Evolutionary conservation across 1,284 basidiomycete species (phyloP), one percentile per base, ranked within the genome.

Genomic region (Singerocomus inundabilis): DNA sequence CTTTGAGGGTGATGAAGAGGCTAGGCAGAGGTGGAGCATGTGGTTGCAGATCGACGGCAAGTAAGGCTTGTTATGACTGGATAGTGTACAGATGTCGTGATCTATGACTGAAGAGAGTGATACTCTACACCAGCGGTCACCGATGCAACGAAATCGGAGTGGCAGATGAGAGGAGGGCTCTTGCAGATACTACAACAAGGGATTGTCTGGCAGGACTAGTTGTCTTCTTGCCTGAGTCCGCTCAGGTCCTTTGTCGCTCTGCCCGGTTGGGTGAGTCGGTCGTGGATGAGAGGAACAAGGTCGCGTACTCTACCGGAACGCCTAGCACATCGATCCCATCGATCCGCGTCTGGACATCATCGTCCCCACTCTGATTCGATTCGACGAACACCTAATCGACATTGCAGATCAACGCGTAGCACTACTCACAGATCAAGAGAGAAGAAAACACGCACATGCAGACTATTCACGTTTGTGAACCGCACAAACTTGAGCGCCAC

Each of bases 281-380:
- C 36, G 18, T 9, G 26, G 2, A 49, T 4, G 30, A 25, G 48
- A 12, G 1, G 29, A 44, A 30, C 38, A 12, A 25, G 5, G 21
- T 0, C 36, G 76, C 84, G 44, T 61, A 85, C 80, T 81, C 80
- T n/a, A 80, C 74, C 7, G 81, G 73, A 16, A 78, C 61, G 6
- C 91, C 91, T 44, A 85, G 78, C 12, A 92, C 64, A 63, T 93
- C 90, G 46, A 93, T 73, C 24, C 74, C 80, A 66, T 92, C 87
- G 56, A 93, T 88, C 36, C 86, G 76, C 15, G 91, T 92, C 57
- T 37, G 52, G 12, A 47, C 41, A 9, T 82, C 80, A 41, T 91
- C 87, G 44, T 81, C 82, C 35, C 69, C 82, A 11, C 81, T 86
- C 56, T 90, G 85, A 62, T 93, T 93, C 24, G 82, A 82, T 50